phyloP scores from a whole-genome alignment of 768 basidiomycete genomes.

The Agrocybe praecox region DNA sequence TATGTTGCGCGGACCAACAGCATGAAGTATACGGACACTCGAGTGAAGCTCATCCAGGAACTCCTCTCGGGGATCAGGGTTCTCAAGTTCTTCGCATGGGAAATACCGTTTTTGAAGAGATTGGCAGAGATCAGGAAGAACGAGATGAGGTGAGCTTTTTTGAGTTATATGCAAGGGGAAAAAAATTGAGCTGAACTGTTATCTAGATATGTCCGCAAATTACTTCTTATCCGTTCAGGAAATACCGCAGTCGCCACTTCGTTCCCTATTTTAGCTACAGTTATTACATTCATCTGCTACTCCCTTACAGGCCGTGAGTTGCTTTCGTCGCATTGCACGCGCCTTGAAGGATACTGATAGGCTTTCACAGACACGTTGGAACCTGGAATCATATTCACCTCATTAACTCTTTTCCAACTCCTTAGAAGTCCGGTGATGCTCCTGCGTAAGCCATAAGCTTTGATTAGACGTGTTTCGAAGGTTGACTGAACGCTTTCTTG shows the following conservation, averaged over 20 bases:
- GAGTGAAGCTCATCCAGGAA: conserved; percentile 88
- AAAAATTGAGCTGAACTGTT: conserved; percentile 1
- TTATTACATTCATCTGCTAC: conserved; percentile 76
- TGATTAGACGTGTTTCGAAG: neutral
- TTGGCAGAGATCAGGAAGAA: conserved; percentile 63
- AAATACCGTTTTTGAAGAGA: conserved; percentile 74
- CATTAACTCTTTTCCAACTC: conserved; percentile 82
- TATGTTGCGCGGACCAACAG: conserved; percentile 68
- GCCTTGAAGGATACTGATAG: neutral
- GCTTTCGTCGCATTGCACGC: neutral
- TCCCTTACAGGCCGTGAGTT: conserved; percentile 54
- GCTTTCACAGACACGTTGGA: conserved; percentile 43
- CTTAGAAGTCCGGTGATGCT: conserved; percentile 82
- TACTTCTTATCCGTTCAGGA: conserved; percentile 65
- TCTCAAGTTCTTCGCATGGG: conserved; percentile 93
- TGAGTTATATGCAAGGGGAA: neutral
- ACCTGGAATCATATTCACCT: conserved; percentile 78
- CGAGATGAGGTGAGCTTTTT: conserved; percentile 2
- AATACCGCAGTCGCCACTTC: conserved; percentile 69
- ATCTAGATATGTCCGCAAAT: conserved; percentile 58
- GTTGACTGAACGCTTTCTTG: neutral
- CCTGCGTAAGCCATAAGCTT: conserved; percentile 38
- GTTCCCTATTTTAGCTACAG: conserved; percentile 76
- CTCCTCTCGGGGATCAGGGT: conserved; percentile 87
- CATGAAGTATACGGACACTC: conserved; percentile 89